Evolutionary conservation across 177 flowering plant species (phyloP).

Genomic region (Telopea speciosissima): DNA sequence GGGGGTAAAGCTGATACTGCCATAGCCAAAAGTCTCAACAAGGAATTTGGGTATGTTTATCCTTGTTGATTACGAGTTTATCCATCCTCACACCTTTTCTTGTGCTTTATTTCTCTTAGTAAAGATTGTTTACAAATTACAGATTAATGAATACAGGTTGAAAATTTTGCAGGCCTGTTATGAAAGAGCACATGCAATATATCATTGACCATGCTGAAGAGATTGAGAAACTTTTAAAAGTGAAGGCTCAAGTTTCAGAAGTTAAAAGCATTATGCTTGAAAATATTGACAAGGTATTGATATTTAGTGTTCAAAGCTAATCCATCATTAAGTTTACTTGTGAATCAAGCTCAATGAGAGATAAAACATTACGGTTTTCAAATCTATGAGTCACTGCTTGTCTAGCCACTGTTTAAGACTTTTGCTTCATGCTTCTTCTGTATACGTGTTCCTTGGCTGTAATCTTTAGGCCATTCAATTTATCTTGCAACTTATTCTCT

Average conservation of each 20-base stretch:
- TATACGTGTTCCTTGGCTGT: neutral
- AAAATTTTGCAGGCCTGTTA: slow-evolving; percentile 50
- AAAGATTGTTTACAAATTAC: neutral
- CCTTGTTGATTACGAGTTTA: neutral
- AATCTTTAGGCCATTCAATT: neutral
- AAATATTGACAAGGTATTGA: slow-evolving; percentile 77
- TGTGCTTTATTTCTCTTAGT: neutral
- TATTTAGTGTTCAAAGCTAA: neutral
- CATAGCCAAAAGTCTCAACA: slow-evolving; percentile 80
- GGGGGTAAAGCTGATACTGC: slow-evolving; percentile 93
- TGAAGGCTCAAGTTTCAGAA: slow-evolving; percentile 91
- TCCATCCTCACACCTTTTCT: neutral
- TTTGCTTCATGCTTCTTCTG: neutral
- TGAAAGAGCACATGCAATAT: slow-evolving; percentile 88
- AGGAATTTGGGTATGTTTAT: slow-evolving; percentile 78
- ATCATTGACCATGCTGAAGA: slow-evolving; percentile 84
- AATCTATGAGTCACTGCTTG: neutral
- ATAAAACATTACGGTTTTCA: neutral
- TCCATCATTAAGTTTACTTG: neutral
- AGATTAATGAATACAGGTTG: neutral
- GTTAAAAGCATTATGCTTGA: slow-evolving; percentile 84
- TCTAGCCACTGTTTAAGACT: neutral
- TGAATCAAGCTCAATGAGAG: neutral
- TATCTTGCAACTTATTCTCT: neutral
- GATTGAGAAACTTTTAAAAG: slow-evolving; percentile 75